These are phyloP conservation scores for Mucor saturninus DNA, from an alignment of 371 early-diverging fungal species.

Conservation along the genomic window DNA sequence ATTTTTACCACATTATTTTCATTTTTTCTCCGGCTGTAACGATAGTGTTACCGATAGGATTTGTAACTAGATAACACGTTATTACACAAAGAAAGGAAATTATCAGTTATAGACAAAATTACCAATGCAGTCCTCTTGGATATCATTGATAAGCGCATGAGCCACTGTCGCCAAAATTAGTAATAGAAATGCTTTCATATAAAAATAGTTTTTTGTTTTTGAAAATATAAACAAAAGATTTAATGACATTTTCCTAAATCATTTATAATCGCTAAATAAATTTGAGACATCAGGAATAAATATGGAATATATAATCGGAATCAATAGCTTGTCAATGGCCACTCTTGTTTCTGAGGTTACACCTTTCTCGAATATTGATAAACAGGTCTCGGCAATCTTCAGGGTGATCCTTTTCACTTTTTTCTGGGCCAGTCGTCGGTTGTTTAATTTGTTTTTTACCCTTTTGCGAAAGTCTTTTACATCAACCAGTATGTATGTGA, in stretches of 20 bases:
- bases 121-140: constrained; percentile 21
- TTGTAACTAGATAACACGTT: constrained; percentile 13
- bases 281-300: constrained; percentile 1
- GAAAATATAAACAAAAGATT: neutral
- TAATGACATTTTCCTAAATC: neutral
- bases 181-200: constrained; percentile 9
- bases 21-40: constrained; percentile 33
- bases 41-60: constrained; percentile 33
- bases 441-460: too few relatives aligned
- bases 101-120: neutral
- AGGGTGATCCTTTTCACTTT: too few relatives aligned
- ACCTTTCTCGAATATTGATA: too few relatives aligned
- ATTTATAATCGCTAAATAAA: neutral
- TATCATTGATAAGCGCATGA: constrained; percentile 11
- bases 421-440: too few relatives aligned
- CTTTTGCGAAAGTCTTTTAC: too few relatives aligned
- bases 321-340: too few relatives aligned
- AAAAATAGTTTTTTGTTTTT: neutral
- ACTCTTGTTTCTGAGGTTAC: too few relatives aligned
- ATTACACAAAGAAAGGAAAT: neutral
- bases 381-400: too few relatives aligned
- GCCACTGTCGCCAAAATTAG: constrained; percentile 1
- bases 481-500: too few relatives aligned
- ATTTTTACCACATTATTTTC: constrained; percentile 30
- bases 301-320: neutral